Evolutionary conservation across 352 stramenopile species (phyloP).

Genomic region (Phytophthora tentaculata): DNA sequence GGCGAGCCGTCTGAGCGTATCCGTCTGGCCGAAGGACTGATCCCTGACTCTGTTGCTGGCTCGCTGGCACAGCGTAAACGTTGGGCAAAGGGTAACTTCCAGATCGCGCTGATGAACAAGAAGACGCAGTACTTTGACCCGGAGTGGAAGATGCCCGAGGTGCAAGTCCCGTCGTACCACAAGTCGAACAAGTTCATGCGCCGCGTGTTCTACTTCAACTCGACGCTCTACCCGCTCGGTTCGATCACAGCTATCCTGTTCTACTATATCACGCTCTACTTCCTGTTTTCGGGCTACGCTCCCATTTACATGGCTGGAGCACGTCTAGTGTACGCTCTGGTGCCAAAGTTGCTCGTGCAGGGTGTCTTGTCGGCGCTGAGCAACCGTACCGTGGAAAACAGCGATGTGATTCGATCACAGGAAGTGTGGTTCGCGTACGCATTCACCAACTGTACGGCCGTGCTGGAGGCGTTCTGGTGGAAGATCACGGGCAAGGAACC

Average conservation of each 20-base stretch:
- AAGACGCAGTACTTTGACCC: constrained; percentile 80
- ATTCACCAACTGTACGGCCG: constrained; percentile 82
- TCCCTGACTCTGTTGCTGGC: constrained; percentile 74
- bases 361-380: constrained; percentile 76
- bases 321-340: constrained; percentile 75
- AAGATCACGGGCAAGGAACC: constrained; percentile 85
- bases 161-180: constrained; percentile 62
- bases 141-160: constrained; percentile 81
- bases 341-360: constrained; percentile 84
- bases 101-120: constrained; percentile 87
- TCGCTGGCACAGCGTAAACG: constrained; percentile 82
- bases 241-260: constrained; percentile 84
- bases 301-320: constrained; percentile 82
- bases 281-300: constrained; percentile 80
- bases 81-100: constrained; percentile 89
- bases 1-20: constrained; percentile 79
- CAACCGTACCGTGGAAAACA: constrained; percentile 87
- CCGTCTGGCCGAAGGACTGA: constrained; percentile 75
- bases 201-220: constrained; percentile 83
- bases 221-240: constrained; percentile 78
- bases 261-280: constrained; percentile 89
- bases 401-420: constrained; percentile 82
- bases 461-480: constrained; percentile 83
- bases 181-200: constrained; percentile 80
- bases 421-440: constrained; percentile 87